Evolutionary conservation across 169 alveolate genomes (phyloP).

Genomic region (Toxoplasma gondii): DNA sequence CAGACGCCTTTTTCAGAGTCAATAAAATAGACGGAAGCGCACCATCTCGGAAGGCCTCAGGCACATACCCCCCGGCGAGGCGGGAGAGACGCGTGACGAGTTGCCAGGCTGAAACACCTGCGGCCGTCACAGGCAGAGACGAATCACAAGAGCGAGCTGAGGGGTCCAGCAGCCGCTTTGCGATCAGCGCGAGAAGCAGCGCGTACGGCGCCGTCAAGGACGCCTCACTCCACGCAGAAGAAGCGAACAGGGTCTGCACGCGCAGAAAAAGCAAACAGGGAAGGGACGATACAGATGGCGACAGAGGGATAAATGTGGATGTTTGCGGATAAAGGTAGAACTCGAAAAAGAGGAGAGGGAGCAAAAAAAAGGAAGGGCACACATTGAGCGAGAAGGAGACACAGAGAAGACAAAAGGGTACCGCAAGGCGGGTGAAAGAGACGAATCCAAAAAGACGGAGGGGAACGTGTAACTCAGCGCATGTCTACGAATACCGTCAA

Average conservation of each 20-base stretch:
- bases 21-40: neutral
- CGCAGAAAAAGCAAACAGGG: neutral
- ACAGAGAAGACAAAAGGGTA: neutral
- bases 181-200: conserved; percentile 4
- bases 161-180: neutral
- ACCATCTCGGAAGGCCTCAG: neutral
- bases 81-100: neutral
- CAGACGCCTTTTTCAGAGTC: neutral
- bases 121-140: neutral
- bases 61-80: neutral
- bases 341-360: neutral
- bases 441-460: neutral
- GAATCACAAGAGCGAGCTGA: neutral
- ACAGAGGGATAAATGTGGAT: too few relatives aligned
- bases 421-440: neutral
- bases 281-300: neutral
- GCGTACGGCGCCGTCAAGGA: conserved; percentile 14
- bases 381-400: neutral
- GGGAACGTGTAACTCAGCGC: too few relatives aligned
- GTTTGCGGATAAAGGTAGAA: too few relatives aligned
- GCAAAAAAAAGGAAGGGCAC: neutral
- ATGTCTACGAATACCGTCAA: too few relatives aligned
- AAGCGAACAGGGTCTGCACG: neutral
- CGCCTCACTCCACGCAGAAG: conserved; percentile 19
- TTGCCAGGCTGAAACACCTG: conserved; percentile 12